Percentiles rank a stretch among this genome's conserved stretches.
Conservation (phyloP, 1,139 yeast species). For the Kluyveromyces sp. region DNA sequence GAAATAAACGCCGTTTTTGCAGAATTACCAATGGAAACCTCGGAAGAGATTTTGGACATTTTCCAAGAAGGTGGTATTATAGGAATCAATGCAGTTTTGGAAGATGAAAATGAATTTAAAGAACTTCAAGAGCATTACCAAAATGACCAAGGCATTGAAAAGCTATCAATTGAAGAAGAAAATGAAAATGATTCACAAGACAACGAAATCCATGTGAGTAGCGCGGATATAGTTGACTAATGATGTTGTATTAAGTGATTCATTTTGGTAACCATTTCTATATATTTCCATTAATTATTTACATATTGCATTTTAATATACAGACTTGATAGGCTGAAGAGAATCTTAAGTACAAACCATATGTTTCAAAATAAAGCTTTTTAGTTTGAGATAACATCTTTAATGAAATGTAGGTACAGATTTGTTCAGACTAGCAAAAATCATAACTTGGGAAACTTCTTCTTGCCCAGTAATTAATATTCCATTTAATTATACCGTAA, state of each 20-base stretch:
- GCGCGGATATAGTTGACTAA: conserved; percentile 30
- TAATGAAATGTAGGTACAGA: too few species aligned
- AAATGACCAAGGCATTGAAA: conserved; percentile 13
- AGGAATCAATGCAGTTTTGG: conserved; percentile 69
- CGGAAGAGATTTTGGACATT: conserved; percentile 66
- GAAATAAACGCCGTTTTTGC: conserved; percentile 80
- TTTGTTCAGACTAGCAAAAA: conserved; percentile 16
- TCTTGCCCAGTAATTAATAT: conserved; percentile 44
- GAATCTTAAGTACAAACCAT: neutral
- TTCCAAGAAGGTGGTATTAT: conserved; percentile 80
- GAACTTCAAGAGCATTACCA: conserved; percentile 41
- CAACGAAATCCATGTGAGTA: conserved; percentile 9
- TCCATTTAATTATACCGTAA: conserved; percentile 44
- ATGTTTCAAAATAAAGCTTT: neutral
- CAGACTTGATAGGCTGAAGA: too few species aligned
- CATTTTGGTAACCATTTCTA: neutral
- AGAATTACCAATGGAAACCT: conserved; percentile 65
- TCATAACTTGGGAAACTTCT: conserved; percentile 40
- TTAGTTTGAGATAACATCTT: too few species aligned
- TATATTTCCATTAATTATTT: neutral
- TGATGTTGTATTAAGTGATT: neutral
- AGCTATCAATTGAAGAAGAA: conserved; percentile 10
- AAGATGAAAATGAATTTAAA: conserved; percentile 64
- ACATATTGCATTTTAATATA: neutral
- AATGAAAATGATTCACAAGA: conserved; percentile 3